phyloP scores from a whole-genome alignment of 2,329 filamentous ascomycete species.

The Cordyceps pruinosa region DNA sequence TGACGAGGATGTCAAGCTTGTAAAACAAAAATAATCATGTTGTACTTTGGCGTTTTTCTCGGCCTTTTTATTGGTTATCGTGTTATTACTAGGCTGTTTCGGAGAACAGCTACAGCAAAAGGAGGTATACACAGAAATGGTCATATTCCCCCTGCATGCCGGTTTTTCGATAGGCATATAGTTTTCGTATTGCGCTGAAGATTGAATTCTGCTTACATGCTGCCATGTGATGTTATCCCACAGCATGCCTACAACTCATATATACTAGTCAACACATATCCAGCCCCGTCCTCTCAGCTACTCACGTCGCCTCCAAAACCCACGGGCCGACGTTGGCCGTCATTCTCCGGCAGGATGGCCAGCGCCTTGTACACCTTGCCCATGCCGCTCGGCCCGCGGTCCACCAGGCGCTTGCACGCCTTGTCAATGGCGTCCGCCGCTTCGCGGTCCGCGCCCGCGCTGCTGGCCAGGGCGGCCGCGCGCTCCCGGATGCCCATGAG shows the following conservation, averaged over 20 bases:
- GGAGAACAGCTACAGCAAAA: background rate
- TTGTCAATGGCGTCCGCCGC: conserved; percentile 57
- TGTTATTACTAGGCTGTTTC: background rate
- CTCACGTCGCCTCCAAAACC: conserved; percentile 76
- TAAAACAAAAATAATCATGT: conserved; percentile 37
- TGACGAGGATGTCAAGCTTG: conserved; percentile 48
- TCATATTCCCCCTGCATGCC: background rate
- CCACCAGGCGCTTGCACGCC: conserved; percentile 78
- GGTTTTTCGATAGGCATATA: background rate
- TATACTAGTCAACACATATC: background rate
- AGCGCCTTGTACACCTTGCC: conserved; percentile 90
- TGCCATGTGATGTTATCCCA: background rate
- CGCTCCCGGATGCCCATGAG: conserved; percentile 78
- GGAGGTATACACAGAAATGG: background rate
- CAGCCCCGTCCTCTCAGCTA: background rate
- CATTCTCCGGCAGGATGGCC: conserved; percentile 79
- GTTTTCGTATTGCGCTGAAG: background rate
- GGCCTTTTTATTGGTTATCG: background rate
- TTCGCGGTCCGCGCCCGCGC: conserved; percentile 32
- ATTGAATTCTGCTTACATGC: background rate
- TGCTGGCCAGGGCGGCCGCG: conserved; percentile 57
- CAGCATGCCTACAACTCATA: background rate
- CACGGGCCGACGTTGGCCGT: conserved; percentile 67
- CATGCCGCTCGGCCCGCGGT: conserved; percentile 78
- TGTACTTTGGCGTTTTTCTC: background rate